Base-by-base conservation (phyloP, 2,329 filamentous ascomycete species). In the Chaetomiaceae sp. region DNA sequence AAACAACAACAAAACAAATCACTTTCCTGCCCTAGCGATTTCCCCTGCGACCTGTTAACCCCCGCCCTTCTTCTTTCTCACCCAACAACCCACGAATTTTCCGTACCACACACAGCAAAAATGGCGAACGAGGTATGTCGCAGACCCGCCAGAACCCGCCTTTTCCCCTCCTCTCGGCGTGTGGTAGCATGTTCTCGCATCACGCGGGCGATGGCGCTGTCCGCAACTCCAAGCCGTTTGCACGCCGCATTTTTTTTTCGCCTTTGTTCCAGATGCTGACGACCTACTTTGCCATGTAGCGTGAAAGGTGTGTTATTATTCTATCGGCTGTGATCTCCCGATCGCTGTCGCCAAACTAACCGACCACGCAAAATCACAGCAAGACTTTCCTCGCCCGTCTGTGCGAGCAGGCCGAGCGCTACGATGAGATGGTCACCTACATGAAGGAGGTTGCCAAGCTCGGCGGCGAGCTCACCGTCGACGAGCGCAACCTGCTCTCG, bases 341-440 rank as follows among this genome's bases (percentile, higher is more conserved):
- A 25, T 43, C 23, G 25, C 49, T n/a, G n/a, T n/a, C 37, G 44
- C 35, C 7, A 21, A 45, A 50, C 60, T 62, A 54, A 61, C 55
- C 46, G 44, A 49, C 17, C 17, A n/a, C 51, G 14, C 48, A 41
- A 50, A 54, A 48, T 46, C 63, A 70, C 73, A 96, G 90, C 87
- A 97, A 97, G 86, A 97, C 93, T 71, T 97, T 97, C 83, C 89
- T 97, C 74, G 93, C 93, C 75, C 86, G 93, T 79, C 90, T 99
- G 72, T 97, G 93, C 82, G 93, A 97, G 88, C 93, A 99, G 85
- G 93, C 93, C 72, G 93, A 97, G 83, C 92, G 92, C 72, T 99
- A 99, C 78, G 92, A 99, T 92, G 93, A 97, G 79, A 97, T 97
- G 92, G 92, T 97, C 66, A 90, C 85, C 70, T 96, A 92, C 81